Percentiles rank a stretch among this genome's conserved stretches.
Conservation (phyloP, 1,284 basidiomycete genomes). For the Trichosporon sp. region DNA sequence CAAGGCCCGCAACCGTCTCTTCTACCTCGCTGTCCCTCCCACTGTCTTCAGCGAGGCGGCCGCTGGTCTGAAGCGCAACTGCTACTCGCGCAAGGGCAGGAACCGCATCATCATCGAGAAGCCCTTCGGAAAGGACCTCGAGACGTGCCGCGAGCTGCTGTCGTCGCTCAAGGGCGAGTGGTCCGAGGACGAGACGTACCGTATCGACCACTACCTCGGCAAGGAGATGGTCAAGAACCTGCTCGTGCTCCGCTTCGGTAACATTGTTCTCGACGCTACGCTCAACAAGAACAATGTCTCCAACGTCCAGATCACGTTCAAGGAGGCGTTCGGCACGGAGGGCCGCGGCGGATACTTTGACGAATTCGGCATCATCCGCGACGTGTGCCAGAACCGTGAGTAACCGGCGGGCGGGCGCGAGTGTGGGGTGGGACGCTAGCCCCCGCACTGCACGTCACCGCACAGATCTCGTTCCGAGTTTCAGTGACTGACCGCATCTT, state of each 20-base stretch:
- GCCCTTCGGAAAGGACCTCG: conserved; percentile 89
- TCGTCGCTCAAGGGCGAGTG: conserved; percentile 74
- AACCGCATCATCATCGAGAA: conserved; percentile 95
- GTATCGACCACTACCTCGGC: conserved; percentile 95
- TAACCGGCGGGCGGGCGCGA: conserved; percentile 23
- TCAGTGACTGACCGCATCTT: neutral
- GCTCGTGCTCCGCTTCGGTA: conserved; percentile 87
- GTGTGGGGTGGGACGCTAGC: too few species aligned
- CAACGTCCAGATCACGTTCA: conserved; percentile 97
- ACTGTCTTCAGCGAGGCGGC: conserved; percentile 86
- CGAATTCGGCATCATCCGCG: conserved; percentile 95
- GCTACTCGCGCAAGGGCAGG: conserved; percentile 64
- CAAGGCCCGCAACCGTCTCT: conserved; percentile 61
- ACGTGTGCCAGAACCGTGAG: conserved; percentile 93
- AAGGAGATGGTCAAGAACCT: conserved; percentile 99
- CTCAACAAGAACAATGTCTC: conserved; percentile 93
- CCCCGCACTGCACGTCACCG: too few species aligned
- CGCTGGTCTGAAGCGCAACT: conserved; percentile 70
- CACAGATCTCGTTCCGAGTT: neutral
- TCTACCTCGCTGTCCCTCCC: conserved; percentile 91
- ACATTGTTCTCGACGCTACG: conserved; percentile 73
- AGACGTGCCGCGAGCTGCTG: conserved; percentile 76
- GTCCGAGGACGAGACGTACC: conserved; percentile 93
- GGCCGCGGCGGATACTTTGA: conserved; percentile 97
- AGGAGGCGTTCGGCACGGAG: conserved; percentile 95